Evolutionary conservation across 305 asterid species (phyloP).

Genomic region (Withania somnifera): DNA sequence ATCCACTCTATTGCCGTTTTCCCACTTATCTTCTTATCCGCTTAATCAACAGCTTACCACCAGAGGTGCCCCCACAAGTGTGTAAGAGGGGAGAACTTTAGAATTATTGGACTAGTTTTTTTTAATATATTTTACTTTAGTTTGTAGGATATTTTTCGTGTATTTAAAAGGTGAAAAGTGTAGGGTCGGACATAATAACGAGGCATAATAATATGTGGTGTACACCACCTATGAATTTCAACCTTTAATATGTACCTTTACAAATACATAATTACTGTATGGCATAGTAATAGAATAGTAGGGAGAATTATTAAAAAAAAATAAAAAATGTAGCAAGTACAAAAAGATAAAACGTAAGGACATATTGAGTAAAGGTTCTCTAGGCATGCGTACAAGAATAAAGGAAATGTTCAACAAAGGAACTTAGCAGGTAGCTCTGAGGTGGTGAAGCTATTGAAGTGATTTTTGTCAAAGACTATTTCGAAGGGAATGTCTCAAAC

Average conservation of each 20-base stretch:
- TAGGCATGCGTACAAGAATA: too few relatives aligned
- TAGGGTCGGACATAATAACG: neutral
- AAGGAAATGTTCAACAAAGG: too few relatives aligned
- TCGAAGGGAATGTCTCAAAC: too few relatives aligned
- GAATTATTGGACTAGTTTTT: constrained; percentile 10
- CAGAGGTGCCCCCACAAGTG: neutral
- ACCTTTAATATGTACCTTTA: neutral
- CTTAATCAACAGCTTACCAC: neutral
- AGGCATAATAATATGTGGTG: neutral
- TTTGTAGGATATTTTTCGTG: neutral
- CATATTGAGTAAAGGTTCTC: too few relatives aligned
- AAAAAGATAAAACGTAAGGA: too few relatives aligned
- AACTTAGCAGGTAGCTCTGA: too few relatives aligned
- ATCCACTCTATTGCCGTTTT: constrained; percentile 31
- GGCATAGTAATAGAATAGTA: too few relatives aligned
- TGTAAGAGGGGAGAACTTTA: neutral
- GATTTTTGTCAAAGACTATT: too few relatives aligned
- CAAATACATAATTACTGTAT: too few relatives aligned
- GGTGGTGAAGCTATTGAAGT: too few relatives aligned
- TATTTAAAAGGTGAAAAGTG: neutral
- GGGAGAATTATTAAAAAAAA: too few relatives aligned
- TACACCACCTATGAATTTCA: neutral
- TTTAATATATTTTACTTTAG: neutral
- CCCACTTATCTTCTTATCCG: constrained; percentile 9
- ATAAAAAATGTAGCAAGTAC: too few relatives aligned